Evolutionary conservation across 352 stramenopile species (phyloP), one percentile per base, ranked within the genome.

Genomic region (Halophytophthora batemanensis): DNA sequence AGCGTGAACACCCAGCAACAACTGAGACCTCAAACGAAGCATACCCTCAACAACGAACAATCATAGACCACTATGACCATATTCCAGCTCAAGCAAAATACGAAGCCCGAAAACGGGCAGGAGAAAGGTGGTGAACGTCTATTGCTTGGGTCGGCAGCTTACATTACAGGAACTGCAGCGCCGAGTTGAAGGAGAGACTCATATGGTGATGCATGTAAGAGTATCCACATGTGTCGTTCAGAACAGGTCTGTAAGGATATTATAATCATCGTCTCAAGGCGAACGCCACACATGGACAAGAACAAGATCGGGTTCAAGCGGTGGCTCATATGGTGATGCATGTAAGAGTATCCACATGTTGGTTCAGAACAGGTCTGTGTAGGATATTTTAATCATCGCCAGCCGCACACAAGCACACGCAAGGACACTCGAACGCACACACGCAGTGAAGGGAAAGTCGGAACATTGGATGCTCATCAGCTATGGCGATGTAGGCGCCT

Each of bases 191-290:
- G 8, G 49, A 62, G 69, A 65, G n/a, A n/a, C 79, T 92, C 79
- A 92, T 86, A 93, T 93, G 82, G 82, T 93, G 82, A 93, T 93
- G 82, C 82, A 93, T 93, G 79, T 90, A 82, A 76, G 46, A 45
- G 64, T 80, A 69, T 93, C 82, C 69, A 90, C 82, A 92, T 67
- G 57, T 48, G 48, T 59, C 43, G 53, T 87, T 93, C 77, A 86
- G 79, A 87, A 92, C 79, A 92, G 79, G 82, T 92, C 82, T 92
- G 77, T 84, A 66, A 69, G 66, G 66, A 83, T 59, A 49, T 69
- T 79, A 69, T 83, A 90, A 90, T 92, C 82, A 86, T 89, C 34
- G 82, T 69, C 66, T 59, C 25, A 22, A 53, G 8, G 39, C 19
- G n/a, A 7, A 41, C 33, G 41, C 35, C 12, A 45, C 2, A 53